Evolutionary conservation across 2,329 filamentous ascomycete species (phyloP).

Genomic region (Trichoderma sp.): DNA sequence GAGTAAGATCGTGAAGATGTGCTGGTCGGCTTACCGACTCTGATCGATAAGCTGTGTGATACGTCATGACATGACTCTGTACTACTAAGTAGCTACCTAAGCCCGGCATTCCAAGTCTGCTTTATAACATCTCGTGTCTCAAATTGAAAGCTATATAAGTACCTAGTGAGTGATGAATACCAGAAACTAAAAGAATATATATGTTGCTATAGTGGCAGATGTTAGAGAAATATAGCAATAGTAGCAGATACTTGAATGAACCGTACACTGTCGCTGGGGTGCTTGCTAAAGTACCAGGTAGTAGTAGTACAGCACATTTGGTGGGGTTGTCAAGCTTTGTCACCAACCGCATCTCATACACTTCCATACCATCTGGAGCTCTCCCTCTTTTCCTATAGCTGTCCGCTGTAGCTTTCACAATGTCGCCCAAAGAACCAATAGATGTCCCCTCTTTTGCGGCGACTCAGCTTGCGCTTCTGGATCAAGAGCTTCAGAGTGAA

Average conservation of each 20-base stretch:
- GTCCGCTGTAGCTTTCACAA: constrained; percentile 25
- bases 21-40: neutral
- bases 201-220: neutral
- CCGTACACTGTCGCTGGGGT: neutral
- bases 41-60: neutral
- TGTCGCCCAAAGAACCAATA: constrained; percentile 46
- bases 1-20: neutral
- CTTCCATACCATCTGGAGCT: neutral
- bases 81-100: neutral
- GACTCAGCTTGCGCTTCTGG: constrained; percentile 70
- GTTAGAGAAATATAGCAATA: neutral
- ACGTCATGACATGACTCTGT: too few species aligned
- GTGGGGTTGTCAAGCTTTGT: constrained; percentile 3
- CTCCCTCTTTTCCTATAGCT: neutral
- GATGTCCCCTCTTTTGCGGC: constrained; percentile 69
- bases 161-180: neutral
- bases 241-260: neutral
- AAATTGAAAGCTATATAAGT: neutral
- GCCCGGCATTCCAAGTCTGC: neutral
- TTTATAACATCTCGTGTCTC: neutral
- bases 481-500: constrained; percentile 71
- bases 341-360: neutral
- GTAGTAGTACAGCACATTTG: neutral
- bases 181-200: neutral
- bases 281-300: neutral